phyloP scores from a whole-genome alignment of 345 rosid genomes.

The Citrus hindsii region DNA sequence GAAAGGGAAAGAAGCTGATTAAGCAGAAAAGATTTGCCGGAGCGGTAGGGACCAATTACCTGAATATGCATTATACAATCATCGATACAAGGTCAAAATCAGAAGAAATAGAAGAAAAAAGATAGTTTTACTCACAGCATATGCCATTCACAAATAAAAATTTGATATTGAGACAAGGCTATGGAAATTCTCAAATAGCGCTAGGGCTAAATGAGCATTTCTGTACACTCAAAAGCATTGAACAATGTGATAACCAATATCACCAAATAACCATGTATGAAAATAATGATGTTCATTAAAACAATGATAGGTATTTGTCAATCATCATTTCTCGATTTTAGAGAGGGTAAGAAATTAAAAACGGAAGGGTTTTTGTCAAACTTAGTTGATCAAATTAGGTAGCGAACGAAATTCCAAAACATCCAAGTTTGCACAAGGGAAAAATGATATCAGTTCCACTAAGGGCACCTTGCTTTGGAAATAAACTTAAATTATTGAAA shows the following conservation, averaged over 20 bases:
- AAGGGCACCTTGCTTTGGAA: not conserved
- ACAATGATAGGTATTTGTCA: not conserved
- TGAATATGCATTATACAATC: constrained; percentile 40
- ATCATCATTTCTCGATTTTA: not conserved
- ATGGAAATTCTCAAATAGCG: not conserved
- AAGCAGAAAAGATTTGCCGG: constrained; percentile 96
- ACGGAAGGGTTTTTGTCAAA: not conserved
- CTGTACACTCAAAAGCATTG: not conserved
- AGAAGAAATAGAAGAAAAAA: constrained; percentile 9
- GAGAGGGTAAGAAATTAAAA: not conserved
- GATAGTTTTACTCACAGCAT: not conserved
- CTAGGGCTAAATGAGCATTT: not conserved
- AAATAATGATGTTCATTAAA: not conserved
- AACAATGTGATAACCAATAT: not conserved
- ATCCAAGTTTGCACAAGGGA: not conserved
- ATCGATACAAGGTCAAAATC: constrained; percentile 17
- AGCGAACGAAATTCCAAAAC: not conserved
- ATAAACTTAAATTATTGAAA: not conserved
- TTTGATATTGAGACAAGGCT: not conserved
- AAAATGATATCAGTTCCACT: not conserved
- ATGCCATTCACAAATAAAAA: constrained; percentile 4
- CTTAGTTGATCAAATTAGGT: not conserved
- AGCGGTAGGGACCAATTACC: constrained; percentile 99
- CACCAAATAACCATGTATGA: not conserved
- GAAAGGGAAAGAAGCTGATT: constrained; percentile 99